Evolutionary conservation across 2,329 filamentous ascomycete species (phyloP).

Genomic region (Exserohilum rostratum): DNA sequence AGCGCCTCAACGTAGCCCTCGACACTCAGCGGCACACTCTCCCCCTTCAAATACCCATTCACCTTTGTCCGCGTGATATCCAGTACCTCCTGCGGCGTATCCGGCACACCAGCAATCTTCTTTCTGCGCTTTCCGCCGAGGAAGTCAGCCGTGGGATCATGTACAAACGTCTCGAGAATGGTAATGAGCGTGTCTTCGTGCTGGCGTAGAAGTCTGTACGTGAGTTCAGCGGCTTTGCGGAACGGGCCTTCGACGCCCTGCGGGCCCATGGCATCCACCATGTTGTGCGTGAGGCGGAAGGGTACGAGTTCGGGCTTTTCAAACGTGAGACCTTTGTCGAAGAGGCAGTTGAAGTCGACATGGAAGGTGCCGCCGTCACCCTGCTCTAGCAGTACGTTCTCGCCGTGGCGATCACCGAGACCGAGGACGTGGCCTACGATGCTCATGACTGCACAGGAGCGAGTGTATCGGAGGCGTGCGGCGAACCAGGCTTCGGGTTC

Average conservation of each 20-base stretch:
- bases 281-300: constrained; percentile 97
- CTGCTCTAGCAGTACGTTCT: constrained; percentile 95
- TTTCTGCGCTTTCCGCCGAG: constrained; percentile 71
- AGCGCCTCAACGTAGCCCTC: constrained; percentile 97
- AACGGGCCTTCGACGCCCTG: constrained; percentile 94
- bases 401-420: constrained; percentile 92
- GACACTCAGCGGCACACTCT: constrained; percentile 90
- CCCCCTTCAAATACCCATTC: constrained; percentile 78
- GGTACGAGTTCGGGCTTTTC: constrained; percentile 93
- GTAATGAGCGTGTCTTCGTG: constrained; percentile 98
- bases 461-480: constrained; percentile 85
- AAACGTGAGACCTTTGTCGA: constrained; percentile 96
- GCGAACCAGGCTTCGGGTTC: constrained; percentile 92
- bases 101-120: constrained; percentile 62
- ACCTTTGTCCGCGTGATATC: constrained; percentile 90
- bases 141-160: constrained; percentile 94
- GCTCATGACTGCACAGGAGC: constrained; percentile 98
- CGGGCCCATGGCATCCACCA: constrained; percentile 96
- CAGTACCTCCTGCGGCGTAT: constrained; percentile 78
- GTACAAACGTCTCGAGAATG: constrained; percentile 93
- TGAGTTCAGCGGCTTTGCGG: constrained; percentile 86
- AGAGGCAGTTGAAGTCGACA: constrained; percentile 99
- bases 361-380: constrained; percentile 93
- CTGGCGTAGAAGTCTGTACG: constrained; percentile 79
- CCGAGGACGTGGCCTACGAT: constrained; percentile 96